Base-by-base conservation (phyloP, 2,329 filamentous ascomycete species). In the Claviceps paspali region DNA sequence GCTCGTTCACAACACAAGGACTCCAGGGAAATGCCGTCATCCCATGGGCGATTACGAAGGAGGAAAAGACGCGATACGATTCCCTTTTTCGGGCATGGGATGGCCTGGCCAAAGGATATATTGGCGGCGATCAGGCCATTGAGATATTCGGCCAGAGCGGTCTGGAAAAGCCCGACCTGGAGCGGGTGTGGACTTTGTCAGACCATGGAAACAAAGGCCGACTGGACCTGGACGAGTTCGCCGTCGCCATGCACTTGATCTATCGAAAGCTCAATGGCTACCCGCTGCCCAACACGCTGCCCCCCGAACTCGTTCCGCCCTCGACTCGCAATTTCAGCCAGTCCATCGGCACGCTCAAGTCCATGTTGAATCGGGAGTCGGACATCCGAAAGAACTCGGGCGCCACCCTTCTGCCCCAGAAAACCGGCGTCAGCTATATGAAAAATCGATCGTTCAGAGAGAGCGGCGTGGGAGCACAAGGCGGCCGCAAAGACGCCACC, bases 71-170 rank as follows among this genome's bases (percentile, higher is more conserved):
- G 43, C 81, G 92, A 44, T 98, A 98, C 48, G 91, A 98, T 58
- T 74, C 85, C 42, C 74, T 96, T 24, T 98, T 98, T 67, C 82
- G 79, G 45, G 87, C 87, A 5, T 98, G 91, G 91, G 91, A 98
- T 61, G 91, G 91, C 3, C 75, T 98, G 45, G 75, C 78, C 44
- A 95, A 92, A 58, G 91, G 91, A 0, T 94, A 79, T 51, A 92
- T 98, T 52, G 82, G 78, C 33, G 91, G 91, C 36, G 82, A 83
- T 48, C 85, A 91, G 49, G 88, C 91, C 11, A 91, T 96, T 52
- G 91, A 98, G 59, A 93, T 98, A 42, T 88, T 98, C 57, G 84
- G 87, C 7, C 91, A 98, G 57, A 95, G 87, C 63, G 91, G 91
- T 29, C 65, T 98, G 22, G 84, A 91, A 33, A 92, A 92, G 59